Evolutionary conservation across 345 rosid genomes (phyloP).

Genomic region (Hibiscus mutabilis): DNA sequence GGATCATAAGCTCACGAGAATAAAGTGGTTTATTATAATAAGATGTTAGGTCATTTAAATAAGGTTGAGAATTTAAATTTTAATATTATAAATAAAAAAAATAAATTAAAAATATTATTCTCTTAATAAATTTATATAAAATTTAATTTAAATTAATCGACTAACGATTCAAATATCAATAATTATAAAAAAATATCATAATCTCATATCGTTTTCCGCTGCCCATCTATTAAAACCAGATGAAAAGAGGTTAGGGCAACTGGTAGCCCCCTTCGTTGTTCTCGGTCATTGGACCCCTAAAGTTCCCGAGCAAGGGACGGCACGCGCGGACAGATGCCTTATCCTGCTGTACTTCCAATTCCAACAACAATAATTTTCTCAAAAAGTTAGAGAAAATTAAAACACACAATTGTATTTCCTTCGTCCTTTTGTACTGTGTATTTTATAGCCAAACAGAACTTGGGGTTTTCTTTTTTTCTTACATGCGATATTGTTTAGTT

Average conservation of each 20-base stretch:
- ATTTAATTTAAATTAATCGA: no score
- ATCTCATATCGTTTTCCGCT: constrained; percentile 28
- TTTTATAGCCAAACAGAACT: constrained; percentile 12
- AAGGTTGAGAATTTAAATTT: no score
- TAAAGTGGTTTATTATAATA: no score
- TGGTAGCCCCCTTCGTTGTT: not conserved
- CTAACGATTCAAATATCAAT: no score
- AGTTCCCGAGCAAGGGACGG: constrained; percentile 58
- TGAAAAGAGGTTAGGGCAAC: constrained; percentile 11
- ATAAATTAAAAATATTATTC: no score
- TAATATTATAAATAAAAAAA: no score
- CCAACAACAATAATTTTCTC: not conserved
- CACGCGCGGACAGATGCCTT: constrained; percentile 61
- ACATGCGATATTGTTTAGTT: constrained; percentile 4
- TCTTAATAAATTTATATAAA: no score
- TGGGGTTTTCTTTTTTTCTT: constrained; percentile 6
- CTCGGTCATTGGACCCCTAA: constrained; percentile 19
- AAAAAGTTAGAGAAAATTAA: not conserved
- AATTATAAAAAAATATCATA: no score
- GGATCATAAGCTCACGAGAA: not conserved
- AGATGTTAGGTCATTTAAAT: no score
- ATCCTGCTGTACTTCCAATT: not conserved
- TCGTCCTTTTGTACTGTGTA: not conserved
- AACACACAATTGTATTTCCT: not conserved
- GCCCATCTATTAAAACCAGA: constrained; percentile 14